phyloP scores from a whole-genome alignment of 208 protist species.

The Acanthamoeba pearcei region DNA sequence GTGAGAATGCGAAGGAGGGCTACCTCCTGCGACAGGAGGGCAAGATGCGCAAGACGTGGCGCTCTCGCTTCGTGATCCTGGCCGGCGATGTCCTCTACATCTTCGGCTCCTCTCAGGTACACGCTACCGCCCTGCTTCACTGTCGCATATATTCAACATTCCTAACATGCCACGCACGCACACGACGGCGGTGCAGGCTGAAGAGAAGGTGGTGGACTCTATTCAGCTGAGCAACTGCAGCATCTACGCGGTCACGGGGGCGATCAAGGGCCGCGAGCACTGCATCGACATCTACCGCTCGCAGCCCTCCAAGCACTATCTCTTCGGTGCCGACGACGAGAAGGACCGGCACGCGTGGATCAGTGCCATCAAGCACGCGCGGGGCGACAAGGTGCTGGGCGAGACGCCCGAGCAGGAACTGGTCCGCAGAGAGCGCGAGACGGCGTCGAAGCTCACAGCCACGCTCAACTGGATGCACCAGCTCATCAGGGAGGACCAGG shows the following conservation, averaged over 20 bases:
- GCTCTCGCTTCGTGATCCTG: slow-evolving; percentile 41
- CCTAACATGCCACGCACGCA: background rate
- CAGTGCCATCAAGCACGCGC: slow-evolving; percentile 10
- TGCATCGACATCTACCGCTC: slow-evolving; percentile 51
- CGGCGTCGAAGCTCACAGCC: background rate
- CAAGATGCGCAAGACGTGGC: slow-evolving; percentile 26
- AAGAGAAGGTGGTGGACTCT: slow-evolving; percentile 23
- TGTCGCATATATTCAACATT: background rate
- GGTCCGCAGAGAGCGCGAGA: background rate
- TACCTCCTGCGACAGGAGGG: slow-evolving; percentile 50
- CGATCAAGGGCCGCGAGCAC: slow-evolving; percentile 55
- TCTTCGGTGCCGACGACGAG: slow-evolving; percentile 37
- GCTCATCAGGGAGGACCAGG: background rate
- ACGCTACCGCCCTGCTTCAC: too few species aligned
- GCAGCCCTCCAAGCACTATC: slow-evolving; percentile 64
- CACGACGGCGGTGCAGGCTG: background rate
- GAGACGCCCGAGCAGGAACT: slow-evolving; percentile 36
- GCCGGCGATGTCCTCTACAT: slow-evolving; percentile 38
- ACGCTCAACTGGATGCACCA: slow-evolving; percentile 39
- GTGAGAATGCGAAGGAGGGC: slow-evolving; percentile 6
- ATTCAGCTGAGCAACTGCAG: slow-evolving; percentile 52
- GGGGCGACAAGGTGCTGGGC: slow-evolving; percentile 1
- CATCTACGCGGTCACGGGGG: slow-evolving; percentile 19
- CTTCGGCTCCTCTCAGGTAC: slow-evolving; percentile 2
- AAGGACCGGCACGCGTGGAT: slow-evolving; percentile 36